Conservation (phyloP, 805 yeast species). For the Ogataea methanolica region DNA sequence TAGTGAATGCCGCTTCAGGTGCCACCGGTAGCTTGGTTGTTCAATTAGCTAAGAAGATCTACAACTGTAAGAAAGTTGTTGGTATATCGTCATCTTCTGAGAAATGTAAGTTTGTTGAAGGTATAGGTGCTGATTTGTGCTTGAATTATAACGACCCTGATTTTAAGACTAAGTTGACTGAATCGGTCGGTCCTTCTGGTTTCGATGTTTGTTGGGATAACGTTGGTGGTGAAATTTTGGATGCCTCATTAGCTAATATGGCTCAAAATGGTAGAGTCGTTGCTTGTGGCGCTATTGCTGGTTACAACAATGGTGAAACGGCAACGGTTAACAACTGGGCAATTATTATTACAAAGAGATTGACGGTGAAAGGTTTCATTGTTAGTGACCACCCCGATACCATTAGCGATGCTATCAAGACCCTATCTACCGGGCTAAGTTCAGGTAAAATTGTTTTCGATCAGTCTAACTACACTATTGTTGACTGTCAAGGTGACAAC, state of each 20-base stretch:
- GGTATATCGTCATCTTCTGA: constrained; percentile 60
- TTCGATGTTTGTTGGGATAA: constrained; percentile 55
- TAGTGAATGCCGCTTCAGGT: constrained; percentile 66
- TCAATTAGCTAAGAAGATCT: constrained; percentile 50
- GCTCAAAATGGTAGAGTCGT: constrained; percentile 41
- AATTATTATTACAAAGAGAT: constrained; percentile 44
- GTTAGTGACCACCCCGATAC: constrained; percentile 38
- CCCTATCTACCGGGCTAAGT: constrained; percentile 33
- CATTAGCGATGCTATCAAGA: constrained; percentile 34
- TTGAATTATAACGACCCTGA: constrained; percentile 48
- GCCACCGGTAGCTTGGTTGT: constrained; percentile 64
- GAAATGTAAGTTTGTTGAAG: constrained; percentile 49
- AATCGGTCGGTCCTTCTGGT: constrained; percentile 42
- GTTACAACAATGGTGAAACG: constrained; percentile 43
- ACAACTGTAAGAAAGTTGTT: constrained; percentile 51
- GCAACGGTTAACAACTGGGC: constrained; percentile 36
- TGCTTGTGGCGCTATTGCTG: constrained; percentile 63
- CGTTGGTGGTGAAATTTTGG: constrained; percentile 60
- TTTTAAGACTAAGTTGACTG: constrained; percentile 32
- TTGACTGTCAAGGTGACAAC: constrained; percentile 36
- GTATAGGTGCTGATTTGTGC: constrained; percentile 48
- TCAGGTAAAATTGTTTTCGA: constrained; percentile 37
- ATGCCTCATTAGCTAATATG: constrained; percentile 35
- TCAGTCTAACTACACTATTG: constrained; percentile 34
- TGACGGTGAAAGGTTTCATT: constrained; percentile 50